A percentile compares a stretch with the other conserved stretches of the same genome.
Evolutionary conservation across 305 asterid species (phyloP).

Genomic region (Plantago lanceolata): DNA sequence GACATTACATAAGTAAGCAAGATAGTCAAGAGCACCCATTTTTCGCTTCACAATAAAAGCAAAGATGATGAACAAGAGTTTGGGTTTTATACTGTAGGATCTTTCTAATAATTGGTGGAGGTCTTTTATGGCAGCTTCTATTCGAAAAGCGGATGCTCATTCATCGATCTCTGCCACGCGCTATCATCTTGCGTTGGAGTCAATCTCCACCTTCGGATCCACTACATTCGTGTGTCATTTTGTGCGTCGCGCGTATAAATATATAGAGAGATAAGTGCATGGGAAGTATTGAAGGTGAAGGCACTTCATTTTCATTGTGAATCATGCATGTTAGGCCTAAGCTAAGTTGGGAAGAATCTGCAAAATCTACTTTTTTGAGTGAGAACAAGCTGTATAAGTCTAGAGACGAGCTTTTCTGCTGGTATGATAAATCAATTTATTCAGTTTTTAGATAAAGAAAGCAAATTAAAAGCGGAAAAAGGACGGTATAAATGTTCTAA

Average conservation of each 20-base stretch:
- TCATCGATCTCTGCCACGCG: not conserved
- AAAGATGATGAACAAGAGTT: conserved; percentile 15
- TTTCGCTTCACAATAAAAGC: conserved; percentile 19
- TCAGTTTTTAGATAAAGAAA: not conserved
- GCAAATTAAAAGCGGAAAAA: not conserved
- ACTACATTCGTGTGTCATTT: not conserved
- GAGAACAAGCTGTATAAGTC: not conserved
- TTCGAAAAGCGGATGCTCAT: not conserved
- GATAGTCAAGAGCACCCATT: conserved; percentile 83
- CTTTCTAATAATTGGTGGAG: not conserved
- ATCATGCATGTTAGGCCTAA: not conserved
- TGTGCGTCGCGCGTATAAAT: not conserved
- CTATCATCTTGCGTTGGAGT: not conserved
- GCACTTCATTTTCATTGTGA: not conserved
- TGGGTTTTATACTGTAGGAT: conserved; percentile 25
- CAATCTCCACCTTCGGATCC: not conserved
- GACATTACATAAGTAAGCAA: conserved; percentile 54
- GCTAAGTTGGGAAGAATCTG: not conserved
- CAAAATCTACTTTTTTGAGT: not conserved
- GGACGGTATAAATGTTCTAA: not conserved
- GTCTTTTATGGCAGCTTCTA: not conserved
- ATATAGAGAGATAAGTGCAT: not conserved
- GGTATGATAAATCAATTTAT: not conserved
- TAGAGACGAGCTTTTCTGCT: conserved; percentile 30
- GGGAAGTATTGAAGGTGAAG: not conserved